Percentiles rank a stretch among this genome's conserved stretches.
Conservation (phyloP, 495 filamentous ascomycete genomes). For the Delitschia confertaspora region DNA sequence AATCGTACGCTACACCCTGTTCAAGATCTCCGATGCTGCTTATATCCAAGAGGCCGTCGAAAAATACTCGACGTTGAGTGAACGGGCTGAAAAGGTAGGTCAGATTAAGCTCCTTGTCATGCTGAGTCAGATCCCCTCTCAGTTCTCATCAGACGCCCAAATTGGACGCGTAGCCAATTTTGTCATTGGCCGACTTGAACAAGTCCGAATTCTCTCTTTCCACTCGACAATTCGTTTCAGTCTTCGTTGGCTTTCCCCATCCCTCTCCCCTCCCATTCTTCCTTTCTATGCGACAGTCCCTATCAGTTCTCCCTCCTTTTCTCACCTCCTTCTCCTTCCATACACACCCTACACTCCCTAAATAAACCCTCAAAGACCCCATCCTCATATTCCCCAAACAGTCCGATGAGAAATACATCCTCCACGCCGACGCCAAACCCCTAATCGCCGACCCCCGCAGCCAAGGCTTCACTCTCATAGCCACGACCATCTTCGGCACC, state of each 20-base stretch:
- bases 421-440: constrained; percentile 38
- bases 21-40: constrained; percentile 48
- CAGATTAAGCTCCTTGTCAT: too few relatives aligned
- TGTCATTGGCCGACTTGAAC: too few relatives aligned
- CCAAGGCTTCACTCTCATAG: constrained; percentile 55
- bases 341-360: not conserved
- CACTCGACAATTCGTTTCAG: too few relatives aligned
- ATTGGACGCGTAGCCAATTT: too few relatives aligned
- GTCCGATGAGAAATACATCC: constrained; percentile 42
- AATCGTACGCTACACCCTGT: constrained; percentile 50
- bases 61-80: constrained; percentile 44
- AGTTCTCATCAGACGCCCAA: too few relatives aligned
- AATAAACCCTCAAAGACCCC: constrained; percentile 44
- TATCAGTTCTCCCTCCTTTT: too few relatives aligned
- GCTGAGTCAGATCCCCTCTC: too few relatives aligned
- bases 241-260: not conserved
- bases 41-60: constrained; percentile 40
- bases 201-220: too few relatives aligned
- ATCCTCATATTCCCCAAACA: constrained; percentile 38
- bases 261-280: not conserved
- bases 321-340: too few relatives aligned
- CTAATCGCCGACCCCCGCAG: constrained; percentile 46
- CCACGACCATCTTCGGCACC: constrained; percentile 50
- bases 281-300: too few relatives aligned
- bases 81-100: constrained; percentile 45